Percentiles rank a stretch among this genome's conserved stretches.
These are phyloP conservation scores for Solanum gracilifrons DNA, from an alignment of 257 asterid species.

Conservation along the genomic window DNA sequence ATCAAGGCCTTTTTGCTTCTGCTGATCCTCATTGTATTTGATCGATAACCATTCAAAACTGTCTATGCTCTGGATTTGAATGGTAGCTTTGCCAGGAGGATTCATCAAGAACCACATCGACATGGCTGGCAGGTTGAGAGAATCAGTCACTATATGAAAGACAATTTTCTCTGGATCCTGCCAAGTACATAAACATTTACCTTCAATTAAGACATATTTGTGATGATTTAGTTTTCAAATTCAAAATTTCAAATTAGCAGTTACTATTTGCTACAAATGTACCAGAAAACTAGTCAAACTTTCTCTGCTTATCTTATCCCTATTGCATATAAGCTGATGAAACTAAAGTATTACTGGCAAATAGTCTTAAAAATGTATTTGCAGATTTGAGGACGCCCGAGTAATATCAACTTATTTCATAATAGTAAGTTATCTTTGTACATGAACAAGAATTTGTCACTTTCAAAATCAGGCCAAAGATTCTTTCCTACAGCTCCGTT, in stretches of 20 bases:
- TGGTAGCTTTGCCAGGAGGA: conserved; percentile 67
- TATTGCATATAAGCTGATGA: neutral
- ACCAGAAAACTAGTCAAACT: neutral
- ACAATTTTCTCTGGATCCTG: conserved; percentile 75
- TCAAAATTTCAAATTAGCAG: neutral
- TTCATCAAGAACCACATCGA: conserved; percentile 87
- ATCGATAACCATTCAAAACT: conserved; percentile 43
- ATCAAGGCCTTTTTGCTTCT: conserved; percentile 52
- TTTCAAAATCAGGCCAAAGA: neutral
- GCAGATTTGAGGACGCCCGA: neutral
- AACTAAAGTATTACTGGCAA: neutral
- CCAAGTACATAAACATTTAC: conserved; percentile 10
- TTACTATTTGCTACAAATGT: neutral
- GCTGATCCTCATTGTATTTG: conserved; percentile 37
- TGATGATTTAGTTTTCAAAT: neutral
- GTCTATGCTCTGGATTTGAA: conserved; percentile 59
- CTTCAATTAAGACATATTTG: neutral
- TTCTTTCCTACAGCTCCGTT: neutral
- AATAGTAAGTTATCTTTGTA: neutral
- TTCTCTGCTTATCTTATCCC: neutral
- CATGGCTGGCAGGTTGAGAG: conserved; percentile 72
- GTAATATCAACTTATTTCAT: neutral
- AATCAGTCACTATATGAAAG: conserved; percentile 79
- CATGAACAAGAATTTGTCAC: neutral
- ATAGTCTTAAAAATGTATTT: neutral